Percentiles rank a stretch among this genome's conserved stretches.
These are phyloP conservation scores for Akebia trifoliata DNA, from an alignment of 164 flowering plant genomes.

Conservation along the genomic window DNA sequence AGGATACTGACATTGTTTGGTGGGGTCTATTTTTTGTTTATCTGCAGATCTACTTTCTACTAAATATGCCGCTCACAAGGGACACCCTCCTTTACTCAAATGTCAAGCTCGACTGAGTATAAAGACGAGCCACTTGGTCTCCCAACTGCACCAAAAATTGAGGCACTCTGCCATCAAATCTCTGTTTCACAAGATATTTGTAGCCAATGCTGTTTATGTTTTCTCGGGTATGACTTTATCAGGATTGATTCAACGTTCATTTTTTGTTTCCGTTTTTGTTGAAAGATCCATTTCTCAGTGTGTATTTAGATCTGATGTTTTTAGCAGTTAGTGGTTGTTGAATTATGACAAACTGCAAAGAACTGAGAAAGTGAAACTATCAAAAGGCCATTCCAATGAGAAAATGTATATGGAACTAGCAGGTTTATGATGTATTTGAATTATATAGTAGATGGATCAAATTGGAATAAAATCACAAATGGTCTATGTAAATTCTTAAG, in stretches of 20 bases:
- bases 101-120: conserved; percentile 69
- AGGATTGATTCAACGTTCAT: conserved; percentile 4
- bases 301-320: neutral
- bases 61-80: conserved; percentile 73
- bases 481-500: too few relatives aligned
- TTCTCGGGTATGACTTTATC: conserved; percentile 5
- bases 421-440: too few relatives aligned
- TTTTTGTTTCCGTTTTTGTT: conserved; percentile 1
- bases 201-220: neutral
- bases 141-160: conserved; percentile 6
- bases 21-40: neutral
- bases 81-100: conserved; percentile 87
- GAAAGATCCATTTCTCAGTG: conserved; percentile 6
- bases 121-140: conserved; percentile 6
- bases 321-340: too few relatives aligned
- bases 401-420: too few relatives aligned
- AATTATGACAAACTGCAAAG: too few relatives aligned
- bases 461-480: too few relatives aligned
- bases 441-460: too few relatives aligned
- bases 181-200: conserved; percentile 7
- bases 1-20: neutral
- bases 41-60: conserved; percentile 49
- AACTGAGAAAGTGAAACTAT: too few relatives aligned
- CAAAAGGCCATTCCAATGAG: too few relatives aligned
- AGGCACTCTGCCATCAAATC: conserved; percentile 7